Evolutionary conservation across 306 rosid species (phyloP), one percentile per base, ranked within the genome.

Genomic region (Prunus mongolica): DNA sequence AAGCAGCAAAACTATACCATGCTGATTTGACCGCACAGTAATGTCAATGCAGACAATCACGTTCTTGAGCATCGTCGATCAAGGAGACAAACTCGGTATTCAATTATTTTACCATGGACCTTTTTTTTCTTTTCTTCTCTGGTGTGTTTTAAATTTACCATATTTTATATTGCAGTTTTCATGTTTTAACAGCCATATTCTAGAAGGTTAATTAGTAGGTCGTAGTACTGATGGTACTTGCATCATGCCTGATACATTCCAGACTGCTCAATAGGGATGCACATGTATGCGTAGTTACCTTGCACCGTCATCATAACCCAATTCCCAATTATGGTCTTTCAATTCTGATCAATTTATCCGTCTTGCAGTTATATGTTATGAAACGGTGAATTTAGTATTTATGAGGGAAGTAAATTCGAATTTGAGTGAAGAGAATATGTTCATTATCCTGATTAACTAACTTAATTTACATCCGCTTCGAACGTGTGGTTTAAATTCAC

Each of bases 401-500:
- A 5, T 6, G 41, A 34, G 8, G 0, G 8, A 34, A 8, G 8
- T 34, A 6, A 1, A 34, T 34, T 34, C 0, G 0, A 34, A 7
- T 2, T 38, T 38, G 44, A 34, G 2, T 6, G 8, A 34, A 34
- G 44, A 34, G 2, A 38, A 38, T 2, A 7, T 1, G 0, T 0
- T 7, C 0, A 38, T 0, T 7, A 0, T 38, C 0, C 0, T 38
- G 9, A 38, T 0, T 0, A 7, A 7, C 1, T 38, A 0, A 0
- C 0, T 0, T 38, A 38, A 38, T 0, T 0, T 2, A 7, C 9
- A 38, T 38, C 0, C 2, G 2, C 2, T 38, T 1, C 9, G 0
- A 38, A 1, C 0, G 2, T 38, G 2, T 38, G 9, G 9, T 38
- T 38, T 38, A 38, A 38, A 38, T 38, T 38, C 44, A 28, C 3